These are phyloP conservation scores for Actinomortierella wolfii DNA, from an alignment of 371 early-diverging fungal species.

Conservation along the genomic window DNA sequence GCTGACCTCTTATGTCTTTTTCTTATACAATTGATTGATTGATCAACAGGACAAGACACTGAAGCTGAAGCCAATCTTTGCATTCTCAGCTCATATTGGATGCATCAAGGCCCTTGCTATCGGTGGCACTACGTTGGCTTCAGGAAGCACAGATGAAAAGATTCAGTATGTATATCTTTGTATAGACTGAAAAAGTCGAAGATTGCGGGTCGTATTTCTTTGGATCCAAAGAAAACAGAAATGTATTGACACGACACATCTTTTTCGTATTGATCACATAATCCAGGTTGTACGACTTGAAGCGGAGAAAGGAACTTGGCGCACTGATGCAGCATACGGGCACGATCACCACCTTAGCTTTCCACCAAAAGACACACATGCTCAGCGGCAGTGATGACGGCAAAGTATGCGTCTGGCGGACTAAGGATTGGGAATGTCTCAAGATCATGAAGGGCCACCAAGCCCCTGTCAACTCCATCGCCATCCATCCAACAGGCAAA, in stretches of 20 bases:
- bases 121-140: conserved; percentile 82
- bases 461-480: conserved; percentile 72
- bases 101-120: conserved; percentile 87
- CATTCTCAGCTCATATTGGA: conserved; percentile 93
- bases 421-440: conserved; percentile 95
- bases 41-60: conserved; percentile 33
- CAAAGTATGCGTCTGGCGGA: conserved; percentile 83
- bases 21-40: conserved; percentile 3
- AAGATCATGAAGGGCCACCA: conserved; percentile 92
- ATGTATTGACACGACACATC: neutral
- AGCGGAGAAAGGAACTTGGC: conserved; percentile 88
- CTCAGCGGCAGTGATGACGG: conserved; percentile 92
- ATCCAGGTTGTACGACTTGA: conserved; percentile 82
- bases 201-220: too few relatives aligned
- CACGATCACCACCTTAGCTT: conserved; percentile 85
- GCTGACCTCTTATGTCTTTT: too few relatives aligned
- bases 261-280: neutral
- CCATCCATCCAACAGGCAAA: conserved; percentile 93
- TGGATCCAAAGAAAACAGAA: too few relatives aligned
- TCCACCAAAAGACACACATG: conserved; percentile 83
- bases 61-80: conserved; percentile 80
- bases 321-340: conserved; percentile 90
- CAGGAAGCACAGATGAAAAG: conserved; percentile 96
- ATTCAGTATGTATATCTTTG: conserved; percentile 62
- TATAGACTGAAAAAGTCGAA: neutral